Percentiles rank a stretch among this genome's conserved stretches.
These are phyloP conservation scores for Scheffersomyces stipitis DNA, from an alignment of 805 yeast species.

Conservation along the genomic window DNA sequence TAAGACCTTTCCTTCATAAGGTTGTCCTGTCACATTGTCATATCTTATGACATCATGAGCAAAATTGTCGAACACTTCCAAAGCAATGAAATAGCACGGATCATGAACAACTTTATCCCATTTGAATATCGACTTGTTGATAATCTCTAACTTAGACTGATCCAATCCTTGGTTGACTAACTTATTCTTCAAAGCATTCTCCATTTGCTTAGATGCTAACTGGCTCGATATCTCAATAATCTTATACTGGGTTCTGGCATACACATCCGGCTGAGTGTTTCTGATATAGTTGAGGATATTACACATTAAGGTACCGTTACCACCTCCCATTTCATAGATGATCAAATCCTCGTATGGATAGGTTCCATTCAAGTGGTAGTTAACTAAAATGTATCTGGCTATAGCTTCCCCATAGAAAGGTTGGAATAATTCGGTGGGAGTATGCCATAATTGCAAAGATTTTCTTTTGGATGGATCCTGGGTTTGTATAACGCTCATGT, in stretches of 20 bases:
- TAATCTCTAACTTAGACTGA: conserved; percentile 55
- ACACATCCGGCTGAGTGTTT: conserved; percentile 69
- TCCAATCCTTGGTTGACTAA: conserved; percentile 47
- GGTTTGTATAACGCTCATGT: conserved; percentile 14
- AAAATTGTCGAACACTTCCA: conserved; percentile 83
- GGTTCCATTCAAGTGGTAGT: conserved; percentile 60
- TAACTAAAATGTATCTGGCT: conserved; percentile 73
- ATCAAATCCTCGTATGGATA: conserved; percentile 71
- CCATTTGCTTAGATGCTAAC: conserved; percentile 57
- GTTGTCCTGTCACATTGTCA: conserved; percentile 63
- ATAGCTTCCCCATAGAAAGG: conserved; percentile 85
- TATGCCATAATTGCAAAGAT: conserved; percentile 79
- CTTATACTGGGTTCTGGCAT: conserved; percentile 62
- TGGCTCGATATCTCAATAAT: conserved; percentile 70
- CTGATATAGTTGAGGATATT: conserved; percentile 67
- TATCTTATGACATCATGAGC: conserved; percentile 80
- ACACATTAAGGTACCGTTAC: conserved; percentile 83
- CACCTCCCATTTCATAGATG: conserved; percentile 88
- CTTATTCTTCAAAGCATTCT: conserved; percentile 34
- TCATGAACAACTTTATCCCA: conserved; percentile 62
- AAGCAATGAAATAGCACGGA: conserved; percentile 75
- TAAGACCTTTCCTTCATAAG: conserved; percentile 76
- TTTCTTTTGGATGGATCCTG: conserved; percentile 18
- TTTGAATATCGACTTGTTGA: conserved; percentile 73
- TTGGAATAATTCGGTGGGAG: conserved; percentile 82